Base-by-base conservation (phyloP, 129 eudicot species). In the Pseudognaphalium luteoalbum region DNA sequence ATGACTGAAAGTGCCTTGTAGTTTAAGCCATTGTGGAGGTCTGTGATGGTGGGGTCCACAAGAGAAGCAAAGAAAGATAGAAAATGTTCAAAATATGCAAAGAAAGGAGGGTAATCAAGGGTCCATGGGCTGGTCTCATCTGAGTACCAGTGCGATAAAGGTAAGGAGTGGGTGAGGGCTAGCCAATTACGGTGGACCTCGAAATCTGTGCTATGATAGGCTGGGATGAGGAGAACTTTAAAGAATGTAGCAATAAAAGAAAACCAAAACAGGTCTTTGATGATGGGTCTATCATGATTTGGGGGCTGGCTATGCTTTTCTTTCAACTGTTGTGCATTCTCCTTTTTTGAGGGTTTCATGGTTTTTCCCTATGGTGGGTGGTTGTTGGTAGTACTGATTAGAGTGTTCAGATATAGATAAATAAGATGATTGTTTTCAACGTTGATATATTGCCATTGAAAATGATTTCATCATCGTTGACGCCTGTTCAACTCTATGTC, bases 161-260 rank as follows among this genome's bases (percentile, higher is more conserved):
- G 87, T 52, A 92, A 87, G 79, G 96, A 79, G 77, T 92, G 91
- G 57, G 96, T 92, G 17, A 87, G 72, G 70, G 97, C 97, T 9
- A 89, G 87, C 97, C 97, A 89, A 66, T 89, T 86, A 77, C 93
- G 97, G 87, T 92, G 96, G 82, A 92, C 96, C 63, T 89, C 97
- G 82, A 92, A 92, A 73, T 92, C 97, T 9, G 98, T 92, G 86
- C 98, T 92, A 72, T 80, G 92, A 80, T 92, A 92, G 66, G 98
- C 74, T 17, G 98, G 98, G 83, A 90, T 86, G 1, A 92, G 85
- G 80, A 92, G 94, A 79, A 88, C 58, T 64, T 92, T 92, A 44
- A 86, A 32, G 79, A 84, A 73, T 37, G 90, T 52, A 81, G 86
- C 81, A 19, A 85, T 65, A 54, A 86, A 80, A 25, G 90, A 64